These are phyloP conservation scores for Carpinus viminea DNA, from an alignment of 306 rosid genomes.

Conservation along the genomic window DNA sequence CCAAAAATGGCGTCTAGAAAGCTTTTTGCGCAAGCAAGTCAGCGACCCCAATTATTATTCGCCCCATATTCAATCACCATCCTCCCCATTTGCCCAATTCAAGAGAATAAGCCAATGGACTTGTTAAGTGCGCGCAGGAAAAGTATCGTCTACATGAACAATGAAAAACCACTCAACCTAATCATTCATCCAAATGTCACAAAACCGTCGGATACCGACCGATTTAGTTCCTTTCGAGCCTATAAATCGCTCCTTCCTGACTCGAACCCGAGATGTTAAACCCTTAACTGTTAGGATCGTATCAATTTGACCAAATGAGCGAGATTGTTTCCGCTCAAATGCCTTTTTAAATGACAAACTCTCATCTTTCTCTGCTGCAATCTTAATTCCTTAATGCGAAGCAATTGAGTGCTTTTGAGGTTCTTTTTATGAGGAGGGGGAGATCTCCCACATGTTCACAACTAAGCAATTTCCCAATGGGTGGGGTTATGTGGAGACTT, in stretches of 20 bases:
- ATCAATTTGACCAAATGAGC: background rate
- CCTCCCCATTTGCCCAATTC: background rate
- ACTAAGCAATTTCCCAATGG: background rate
- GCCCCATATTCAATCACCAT: conserved; percentile 10
- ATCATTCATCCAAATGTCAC: too few relatives aligned
- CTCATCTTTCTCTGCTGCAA: background rate
- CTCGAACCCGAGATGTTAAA: too few relatives aligned
- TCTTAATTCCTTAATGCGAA: background rate
- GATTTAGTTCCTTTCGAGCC: too few relatives aligned
- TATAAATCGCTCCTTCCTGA: too few relatives aligned
- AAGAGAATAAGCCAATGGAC: background rate
- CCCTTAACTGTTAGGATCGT: too few relatives aligned
- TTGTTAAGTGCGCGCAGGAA: background rate
- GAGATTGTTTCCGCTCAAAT: background rate
- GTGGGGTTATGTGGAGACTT: conserved; percentile 27
- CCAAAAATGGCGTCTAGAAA: conserved; percentile 4
- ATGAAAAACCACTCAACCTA: background rate
- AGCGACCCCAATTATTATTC: conserved; percentile 27
- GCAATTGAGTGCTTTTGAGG: background rate
- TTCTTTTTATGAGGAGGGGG: conserved; percentile 8
- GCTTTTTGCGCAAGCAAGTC: conserved; percentile 16
- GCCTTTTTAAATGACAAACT: background rate
- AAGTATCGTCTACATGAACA: background rate
- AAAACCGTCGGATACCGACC: too few relatives aligned
- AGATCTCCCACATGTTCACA: conserved; percentile 38